Percentiles rank a stretch among this genome's conserved stretches.
phyloP scores from a whole-genome alignment of 2,329 filamentous ascomycete species.

The Aschersonia sp. region DNA sequence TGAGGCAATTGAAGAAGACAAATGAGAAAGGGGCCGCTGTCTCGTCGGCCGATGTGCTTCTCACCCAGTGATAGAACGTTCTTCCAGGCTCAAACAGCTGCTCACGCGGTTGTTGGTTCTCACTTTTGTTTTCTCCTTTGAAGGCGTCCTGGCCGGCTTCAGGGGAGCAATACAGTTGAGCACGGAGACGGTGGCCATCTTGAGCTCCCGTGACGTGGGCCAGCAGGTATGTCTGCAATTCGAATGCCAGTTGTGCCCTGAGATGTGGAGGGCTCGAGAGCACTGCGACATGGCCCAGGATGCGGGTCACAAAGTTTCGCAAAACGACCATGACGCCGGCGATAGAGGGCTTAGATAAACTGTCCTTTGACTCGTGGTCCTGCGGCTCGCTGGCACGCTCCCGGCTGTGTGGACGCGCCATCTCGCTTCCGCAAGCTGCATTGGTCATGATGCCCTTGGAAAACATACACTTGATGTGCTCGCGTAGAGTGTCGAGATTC shows the following conservation, averaged over 20 bases:
- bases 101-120: neutral
- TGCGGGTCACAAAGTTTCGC: neutral
- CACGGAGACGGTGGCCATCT: neutral
- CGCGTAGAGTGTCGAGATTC: neutral
- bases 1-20: neutral
- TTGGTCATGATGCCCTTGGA: neutral
- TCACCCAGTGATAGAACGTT: constrained; percentile 6
- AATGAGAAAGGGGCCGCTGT: constrained; percentile 7
- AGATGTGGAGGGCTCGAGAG: neutral
- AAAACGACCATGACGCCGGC: neutral
- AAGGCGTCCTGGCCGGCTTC: neutral
- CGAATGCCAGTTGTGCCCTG: neutral
- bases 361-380: neutral
- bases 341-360: too few species aligned
- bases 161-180: neutral
- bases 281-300: neutral
- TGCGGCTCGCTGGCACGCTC: neutral
- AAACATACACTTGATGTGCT: neutral
- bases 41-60: constrained; percentile 4
- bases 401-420: neutral
- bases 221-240: neutral
- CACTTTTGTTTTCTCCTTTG: neutral
- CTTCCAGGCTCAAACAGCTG: neutral
- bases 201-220: neutral
- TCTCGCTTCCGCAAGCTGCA: neutral